Base-by-base conservation (phyloP, 495 filamentous ascomycete species). In the Xylaria cubensis region DNA sequence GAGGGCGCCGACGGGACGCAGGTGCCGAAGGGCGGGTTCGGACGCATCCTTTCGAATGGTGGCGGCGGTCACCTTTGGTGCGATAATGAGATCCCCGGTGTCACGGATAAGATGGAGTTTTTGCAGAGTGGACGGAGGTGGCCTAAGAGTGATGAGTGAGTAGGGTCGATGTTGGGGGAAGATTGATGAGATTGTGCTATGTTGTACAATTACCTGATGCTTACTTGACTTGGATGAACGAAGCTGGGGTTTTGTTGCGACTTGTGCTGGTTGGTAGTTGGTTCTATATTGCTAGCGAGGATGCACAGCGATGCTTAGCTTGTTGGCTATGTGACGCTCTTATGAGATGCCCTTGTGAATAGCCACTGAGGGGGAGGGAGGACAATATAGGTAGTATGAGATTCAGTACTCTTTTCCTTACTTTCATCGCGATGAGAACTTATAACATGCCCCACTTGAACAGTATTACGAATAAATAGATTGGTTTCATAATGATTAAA, bases 61-160 rank as follows among this genome's bases (percentile, higher is more conserved):
- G 70, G 58, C 0, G 78, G 74, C 7, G 13, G 74, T 13, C 76
- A 80, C 55, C 51, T 67, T 10, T 82, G 73, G 71, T 79, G 78
- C n/a, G 19, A 26, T 44, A 82, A 82, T 39, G 82, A 82, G 75
- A 83, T 84, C 46, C 74, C 72, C 10, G 83, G 81, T 10, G 78
- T 83, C 42, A 84, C 83, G 2, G 81, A 82, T 59, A 29, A 79
- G 24, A 32, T 72, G 65, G 34, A 21, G 7, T 56, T 29, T 56
- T 5, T 67, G n/a, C 36, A 56, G 12, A 21, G 12, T 1, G 64
- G 64, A 17, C 0, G 2, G 32, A 67, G 64, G 64, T 67, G 24
- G n/a, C 17, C 46, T n/a, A 39, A 15, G 32, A 19, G 53, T 67
- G 12, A 21, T 21, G 59, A 39, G 9, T 29, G 10, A 17, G 63